Conservation (phyloP, 345 rosid species). For the Populus davidiana region DNA sequence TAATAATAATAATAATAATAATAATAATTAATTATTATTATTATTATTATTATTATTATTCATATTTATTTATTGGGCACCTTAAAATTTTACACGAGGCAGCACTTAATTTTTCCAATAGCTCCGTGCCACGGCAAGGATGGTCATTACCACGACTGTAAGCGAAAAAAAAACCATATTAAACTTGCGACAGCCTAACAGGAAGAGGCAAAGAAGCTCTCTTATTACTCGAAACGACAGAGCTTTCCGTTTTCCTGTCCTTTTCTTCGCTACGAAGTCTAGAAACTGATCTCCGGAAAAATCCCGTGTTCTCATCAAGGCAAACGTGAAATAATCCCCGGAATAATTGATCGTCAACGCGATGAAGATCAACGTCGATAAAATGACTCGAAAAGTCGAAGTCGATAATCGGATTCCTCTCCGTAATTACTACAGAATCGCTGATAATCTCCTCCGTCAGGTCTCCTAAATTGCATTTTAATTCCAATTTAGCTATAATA, state of each 20-base stretch:
- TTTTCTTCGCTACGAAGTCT: neutral
- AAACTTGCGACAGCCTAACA: too few species aligned
- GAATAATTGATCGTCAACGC: neutral
- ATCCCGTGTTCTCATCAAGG: neutral
- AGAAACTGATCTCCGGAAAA: neutral
- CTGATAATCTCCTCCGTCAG: constrained; percentile 92
- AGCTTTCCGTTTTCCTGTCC: neutral
- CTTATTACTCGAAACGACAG: too few species aligned
- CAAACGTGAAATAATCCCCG: neutral
- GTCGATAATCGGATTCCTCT: constrained; percentile 85
- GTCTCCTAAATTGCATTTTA: constrained; percentile 23
- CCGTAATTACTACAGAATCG: constrained; percentile 74
- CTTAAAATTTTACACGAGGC: too few species aligned
- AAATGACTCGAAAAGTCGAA: constrained; percentile 58
- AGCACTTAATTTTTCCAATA: too few species aligned
- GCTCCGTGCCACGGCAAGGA: too few species aligned
- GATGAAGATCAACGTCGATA: constrained; percentile 64
- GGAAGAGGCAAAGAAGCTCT: too few species aligned
- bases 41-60: too few species aligned
- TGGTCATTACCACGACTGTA: too few species aligned
- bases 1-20: too few species aligned
- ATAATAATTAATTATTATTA: too few species aligned
- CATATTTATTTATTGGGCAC: too few species aligned
- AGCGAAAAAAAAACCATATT: too few species aligned
- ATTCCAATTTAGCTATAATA: neutral